phyloP scores from a whole-genome alignment of 2,329 filamentous ascomycete genomes.

The Colletotrichum destructivum region DNA sequence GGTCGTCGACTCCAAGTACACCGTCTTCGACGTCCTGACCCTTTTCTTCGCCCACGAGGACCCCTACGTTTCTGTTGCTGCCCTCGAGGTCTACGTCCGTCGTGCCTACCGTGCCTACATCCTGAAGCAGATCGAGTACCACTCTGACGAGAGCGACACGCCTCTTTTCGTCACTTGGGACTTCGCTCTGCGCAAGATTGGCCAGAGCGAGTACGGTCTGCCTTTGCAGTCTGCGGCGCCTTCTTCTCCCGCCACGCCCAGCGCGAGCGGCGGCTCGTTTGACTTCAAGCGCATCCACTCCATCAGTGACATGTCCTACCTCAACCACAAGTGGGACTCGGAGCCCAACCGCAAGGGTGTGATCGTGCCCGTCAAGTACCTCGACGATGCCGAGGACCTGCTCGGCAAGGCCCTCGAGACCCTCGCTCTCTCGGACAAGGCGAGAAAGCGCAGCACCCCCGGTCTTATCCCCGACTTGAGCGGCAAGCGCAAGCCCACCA shows the following conservation, averaged over 20 bases:
- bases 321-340: slow-evolving; percentile 78
- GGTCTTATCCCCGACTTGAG: slow-evolving; percentile 81
- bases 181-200: slow-evolving; percentile 94
- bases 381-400: slow-evolving; percentile 94
- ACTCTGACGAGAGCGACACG: slow-evolving; percentile 78
- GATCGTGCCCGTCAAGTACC: slow-evolving; percentile 91
- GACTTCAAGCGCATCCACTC: slow-evolving; percentile 89
- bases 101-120: slow-evolving; percentile 97
- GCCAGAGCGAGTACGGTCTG: slow-evolving; percentile 90
- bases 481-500: slow-evolving; percentile 77
- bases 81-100: slow-evolving; percentile 95
- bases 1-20: slow-evolving; percentile 98
- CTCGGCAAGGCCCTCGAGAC: slow-evolving; percentile 87
- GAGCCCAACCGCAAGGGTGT: slow-evolving; percentile 93
- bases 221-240: slow-evolving; percentile 85
- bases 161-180: slow-evolving; percentile 93
- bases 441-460: slow-evolving; percentile 68
- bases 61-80: slow-evolving; percentile 92
- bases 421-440: slow-evolving; percentile 75
- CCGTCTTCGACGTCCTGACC: slow-evolving; percentile 95
- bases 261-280: slow-evolving; percentile 67
- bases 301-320: slow-evolving; percentile 96
- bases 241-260: slow-evolving; percentile 86
- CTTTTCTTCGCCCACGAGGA: slow-evolving; percentile 96
- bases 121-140: slow-evolving; percentile 90